Evolutionary conservation across 2,329 filamentous ascomycete species (phyloP), one percentile per base, ranked within the genome.

Genomic region (Clarireedia homoeocarpa): DNA sequence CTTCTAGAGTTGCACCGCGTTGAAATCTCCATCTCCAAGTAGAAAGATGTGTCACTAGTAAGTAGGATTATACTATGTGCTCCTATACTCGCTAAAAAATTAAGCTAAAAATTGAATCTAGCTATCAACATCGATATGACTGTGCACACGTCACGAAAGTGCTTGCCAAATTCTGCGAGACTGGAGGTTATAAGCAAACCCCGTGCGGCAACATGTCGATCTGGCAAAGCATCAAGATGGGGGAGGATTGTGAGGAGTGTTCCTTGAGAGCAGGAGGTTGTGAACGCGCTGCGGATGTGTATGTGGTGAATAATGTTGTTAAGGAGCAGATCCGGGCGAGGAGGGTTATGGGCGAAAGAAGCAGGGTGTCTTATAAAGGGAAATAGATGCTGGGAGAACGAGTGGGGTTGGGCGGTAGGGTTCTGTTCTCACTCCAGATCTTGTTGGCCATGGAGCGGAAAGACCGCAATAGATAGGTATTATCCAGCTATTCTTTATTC

Each of bases 191-290:
- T 7, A 58, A 66, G 9, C 67, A 69, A 58, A 68, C 66, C 12
- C 62, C 66, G 0, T 69, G 66, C 51, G 61, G 62, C 49, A 64
- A 61, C 48, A 61, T 60, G 24, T 53, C 53, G 7, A 63, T 69
- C 27, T 69, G 66, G 67, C 65, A 69, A 36, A 62, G 52, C 7
- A 65, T 69, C 20, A 55, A 59, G 6, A 60, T 67, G 60, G 53
- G 60, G 2, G 65, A 66, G 48, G 59, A 62, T 14, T 69, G 67
- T 50, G 64, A 66, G 24, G 59, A 64, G 15, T 68, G 67, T 57
- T n/a, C 17, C 30, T 34, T 34, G 12, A 9, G 30, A 14, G 30
- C 30, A 34, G 30, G 30, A 34, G 30, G 30, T 34, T 34, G 12
- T 34, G 30, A 34, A 34, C 30, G 30, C 14, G 30, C 30, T 5